These are phyloP conservation scores for Ambrosiella cleistominuta DNA, from an alignment of 2,329 filamentous ascomycete genomes.

Conservation along the genomic window DNA sequence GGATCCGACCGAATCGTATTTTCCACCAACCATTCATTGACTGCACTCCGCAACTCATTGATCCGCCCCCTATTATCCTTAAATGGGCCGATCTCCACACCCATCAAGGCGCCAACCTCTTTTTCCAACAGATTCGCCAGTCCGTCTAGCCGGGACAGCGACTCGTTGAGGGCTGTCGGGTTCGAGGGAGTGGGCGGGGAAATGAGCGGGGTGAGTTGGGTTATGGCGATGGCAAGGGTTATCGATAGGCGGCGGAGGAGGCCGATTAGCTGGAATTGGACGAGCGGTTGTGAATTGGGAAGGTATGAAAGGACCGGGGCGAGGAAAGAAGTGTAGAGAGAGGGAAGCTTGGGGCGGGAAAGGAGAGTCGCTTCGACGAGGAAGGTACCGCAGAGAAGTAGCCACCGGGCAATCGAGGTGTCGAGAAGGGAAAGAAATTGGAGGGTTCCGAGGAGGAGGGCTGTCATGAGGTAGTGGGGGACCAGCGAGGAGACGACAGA, in stretches of 20 bases:
- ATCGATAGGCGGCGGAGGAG: conserved; percentile 61
- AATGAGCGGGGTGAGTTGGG: conserved; percentile 58
- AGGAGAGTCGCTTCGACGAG: conserved; percentile 39
- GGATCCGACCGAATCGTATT: conserved; percentile 66
- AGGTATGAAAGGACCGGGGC: conserved; percentile 32
- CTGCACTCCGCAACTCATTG: conserved; percentile 34
- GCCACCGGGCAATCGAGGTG: conserved; percentile 49
- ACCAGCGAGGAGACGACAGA: conserved; percentile 42
- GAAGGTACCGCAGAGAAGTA: conserved; percentile 34
- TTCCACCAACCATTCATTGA: conserved; percentile 76
- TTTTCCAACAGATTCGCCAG: conserved; percentile 41
- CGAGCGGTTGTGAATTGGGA: conserved; percentile 19
- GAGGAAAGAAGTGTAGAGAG: conserved; percentile 22
- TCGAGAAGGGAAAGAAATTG: conserved; percentile 50
- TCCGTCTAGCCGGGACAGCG: conserved; percentile 48
- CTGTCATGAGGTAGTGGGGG: conserved; percentile 43
- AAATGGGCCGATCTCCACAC: conserved; percentile 68
- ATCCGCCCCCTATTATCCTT: conserved; percentile 51
- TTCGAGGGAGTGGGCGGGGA: conserved; percentile 17
- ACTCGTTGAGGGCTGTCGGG: conserved; percentile 32
- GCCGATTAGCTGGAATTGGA: conserved; percentile 71
- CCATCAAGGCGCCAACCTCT: conserved; percentile 54
- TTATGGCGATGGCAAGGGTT: conserved; percentile 67
- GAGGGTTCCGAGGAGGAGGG: conserved; percentile 40
- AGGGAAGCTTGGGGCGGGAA: conserved; percentile 36